These are phyloP conservation scores for Brassica napus DNA, from an alignment of 345 rosid genomes.

Conservation along the genomic window DNA sequence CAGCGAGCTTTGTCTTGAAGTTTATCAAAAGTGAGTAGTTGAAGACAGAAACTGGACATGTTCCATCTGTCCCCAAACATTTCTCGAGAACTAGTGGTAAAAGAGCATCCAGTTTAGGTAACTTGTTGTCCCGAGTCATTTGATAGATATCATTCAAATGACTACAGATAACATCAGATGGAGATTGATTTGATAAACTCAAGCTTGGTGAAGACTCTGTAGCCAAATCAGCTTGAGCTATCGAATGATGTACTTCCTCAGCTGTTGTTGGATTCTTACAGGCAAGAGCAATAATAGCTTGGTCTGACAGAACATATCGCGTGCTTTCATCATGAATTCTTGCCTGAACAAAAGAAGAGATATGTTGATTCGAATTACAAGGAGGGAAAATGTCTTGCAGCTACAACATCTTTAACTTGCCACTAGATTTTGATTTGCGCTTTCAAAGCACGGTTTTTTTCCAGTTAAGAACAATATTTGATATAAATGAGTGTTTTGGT, in stretches of 20 bases:
- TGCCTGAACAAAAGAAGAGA: constrained; percentile 48
- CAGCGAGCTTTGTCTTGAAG: constrained; percentile 44
- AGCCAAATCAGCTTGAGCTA: constrained; percentile 64
- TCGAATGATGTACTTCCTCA: constrained; percentile 48
- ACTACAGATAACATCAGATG: constrained; percentile 67
- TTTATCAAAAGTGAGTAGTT: constrained; percentile 70
- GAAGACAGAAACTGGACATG: constrained; percentile 67
- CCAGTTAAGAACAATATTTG: too few relatives aligned
- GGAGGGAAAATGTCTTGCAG: background rate
- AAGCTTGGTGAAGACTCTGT: constrained; percentile 46
- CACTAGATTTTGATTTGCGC: too few relatives aligned
- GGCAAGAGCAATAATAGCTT: constrained; percentile 70
- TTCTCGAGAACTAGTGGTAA: constrained; percentile 58
- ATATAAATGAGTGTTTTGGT: too few relatives aligned
- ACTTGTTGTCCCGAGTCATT: constrained; percentile 48
- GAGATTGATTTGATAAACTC: constrained; percentile 44
- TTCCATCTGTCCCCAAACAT: constrained; percentile 74
- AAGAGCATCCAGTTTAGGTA: constrained; percentile 45
- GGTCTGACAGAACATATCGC: constrained; percentile 79
- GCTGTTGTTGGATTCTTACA: constrained; percentile 47
- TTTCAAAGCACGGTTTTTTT: too few relatives aligned
- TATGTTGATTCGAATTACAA: background rate
- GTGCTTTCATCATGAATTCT: constrained; percentile 93
- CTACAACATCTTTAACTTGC: constrained; percentile 16
- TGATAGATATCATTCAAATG: constrained; percentile 60